These are phyloP conservation scores for Cerioporus squamosus DNA, from an alignment of 1,284 basidiomycete species.

Conservation along the genomic window DNA sequence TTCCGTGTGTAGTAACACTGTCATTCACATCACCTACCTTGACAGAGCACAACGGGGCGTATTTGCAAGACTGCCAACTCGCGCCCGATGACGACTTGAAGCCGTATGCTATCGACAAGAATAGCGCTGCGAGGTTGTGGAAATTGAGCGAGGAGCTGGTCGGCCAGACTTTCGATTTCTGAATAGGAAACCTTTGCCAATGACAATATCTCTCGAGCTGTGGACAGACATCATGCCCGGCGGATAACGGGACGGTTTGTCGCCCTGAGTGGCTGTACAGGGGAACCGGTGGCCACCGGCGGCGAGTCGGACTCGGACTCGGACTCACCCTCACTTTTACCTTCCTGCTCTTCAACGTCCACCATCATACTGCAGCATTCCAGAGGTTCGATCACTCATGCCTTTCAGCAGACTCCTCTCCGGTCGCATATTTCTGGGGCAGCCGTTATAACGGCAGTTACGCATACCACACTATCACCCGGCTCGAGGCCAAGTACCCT, in stretches of 20 bases:
- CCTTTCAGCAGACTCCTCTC: neutral
- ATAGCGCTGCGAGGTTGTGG: neutral
- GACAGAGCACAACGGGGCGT: neutral
- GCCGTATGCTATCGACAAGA: neutral
- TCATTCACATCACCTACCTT: too few relatives aligned
- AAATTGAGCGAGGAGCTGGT: neutral
- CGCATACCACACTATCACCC: slow-evolving; percentile 2
- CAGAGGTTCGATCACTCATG: too few relatives aligned
- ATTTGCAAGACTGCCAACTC: neutral
- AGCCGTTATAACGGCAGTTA: neutral
- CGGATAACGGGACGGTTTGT: too few relatives aligned
- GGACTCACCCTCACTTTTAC: too few relatives aligned
- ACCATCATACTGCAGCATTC: too few relatives aligned
- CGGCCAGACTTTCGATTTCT: neutral
- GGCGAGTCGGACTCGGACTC: too few relatives aligned
- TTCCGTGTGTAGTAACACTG: neutral
- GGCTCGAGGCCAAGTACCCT: slow-evolving; percentile 12
- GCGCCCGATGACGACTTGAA: neutral
- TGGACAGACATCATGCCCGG: too few relatives aligned
- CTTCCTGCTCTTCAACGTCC: too few relatives aligned
- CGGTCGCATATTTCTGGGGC: neutral
- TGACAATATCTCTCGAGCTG: too few relatives aligned
- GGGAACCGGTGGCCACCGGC: too few relatives aligned
- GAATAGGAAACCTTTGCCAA: too few relatives aligned
- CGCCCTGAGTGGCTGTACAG: too few relatives aligned